A percentile compares a stretch with the other conserved stretches of the same genome.
These are phyloP conservation scores for Emergomyces africanus DNA, from an alignment of 2,329 filamentous ascomycete genomes.

Conservation along the genomic window DNA sequence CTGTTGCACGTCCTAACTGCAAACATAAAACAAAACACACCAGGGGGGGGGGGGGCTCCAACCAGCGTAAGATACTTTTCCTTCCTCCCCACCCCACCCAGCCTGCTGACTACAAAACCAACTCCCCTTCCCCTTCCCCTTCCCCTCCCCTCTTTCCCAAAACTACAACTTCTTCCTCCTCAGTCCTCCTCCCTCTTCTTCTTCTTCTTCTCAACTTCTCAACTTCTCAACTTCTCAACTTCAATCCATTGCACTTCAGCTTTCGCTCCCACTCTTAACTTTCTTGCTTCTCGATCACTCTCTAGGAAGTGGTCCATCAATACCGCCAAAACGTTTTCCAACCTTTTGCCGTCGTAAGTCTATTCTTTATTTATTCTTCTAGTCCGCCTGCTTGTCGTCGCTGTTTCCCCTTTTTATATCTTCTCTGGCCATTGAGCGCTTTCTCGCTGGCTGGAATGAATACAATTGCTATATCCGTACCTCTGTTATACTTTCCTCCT, in stretches of 20 bases:
- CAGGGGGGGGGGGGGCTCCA: too few relatives aligned
- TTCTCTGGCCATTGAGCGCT: not conserved
- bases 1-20: too few relatives aligned
- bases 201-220: too few relatives aligned
- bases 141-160: slow-evolving; percentile 1
- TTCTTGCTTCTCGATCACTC: slow-evolving; percentile 11
- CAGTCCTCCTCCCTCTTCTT: too few relatives aligned
- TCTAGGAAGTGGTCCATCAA: slow-evolving; percentile 42
- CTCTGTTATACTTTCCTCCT: not conserved
- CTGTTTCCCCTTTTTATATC: not conserved
- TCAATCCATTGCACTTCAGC: not conserved
- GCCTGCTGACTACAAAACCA: slow-evolving; percentile 6
- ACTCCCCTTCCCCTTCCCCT: not conserved
- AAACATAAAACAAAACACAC: too few relatives aligned
- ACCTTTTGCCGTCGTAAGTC: slow-evolving; percentile 89
- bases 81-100: too few relatives aligned
- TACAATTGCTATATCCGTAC: not conserved
- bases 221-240: slow-evolving; percentile 6
- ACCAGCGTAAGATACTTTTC: too few relatives aligned
- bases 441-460: slow-evolving; percentile 1
- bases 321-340: slow-evolving; percentile 94
- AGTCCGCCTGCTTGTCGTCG: not conserved
- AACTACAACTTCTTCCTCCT: too few relatives aligned
- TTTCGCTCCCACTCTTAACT: slow-evolving; percentile 3
- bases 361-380: slow-evolving; percentile 8